Conservation (phyloP, 768 basidiomycete species). For the Exidia glandulosa region DNA sequence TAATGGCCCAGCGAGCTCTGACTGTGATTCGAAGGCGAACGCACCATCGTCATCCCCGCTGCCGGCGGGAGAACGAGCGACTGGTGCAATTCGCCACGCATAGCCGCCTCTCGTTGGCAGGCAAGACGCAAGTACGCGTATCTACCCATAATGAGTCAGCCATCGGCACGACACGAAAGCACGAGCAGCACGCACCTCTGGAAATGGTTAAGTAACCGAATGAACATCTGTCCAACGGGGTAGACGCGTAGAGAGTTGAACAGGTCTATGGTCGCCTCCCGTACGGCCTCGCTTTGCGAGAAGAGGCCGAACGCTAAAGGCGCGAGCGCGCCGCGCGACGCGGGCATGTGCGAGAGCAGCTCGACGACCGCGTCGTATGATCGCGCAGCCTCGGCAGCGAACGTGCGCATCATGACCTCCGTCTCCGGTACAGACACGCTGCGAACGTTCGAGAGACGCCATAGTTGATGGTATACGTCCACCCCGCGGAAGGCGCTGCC, state of each 20-base stretch:
- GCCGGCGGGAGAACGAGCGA: constrained; percentile 24
- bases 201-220: constrained; percentile 77
- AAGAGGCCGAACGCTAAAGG: constrained; percentile 85
- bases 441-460: constrained; percentile 64
- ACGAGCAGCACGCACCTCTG: constrained; percentile 23
- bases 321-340: constrained; percentile 70
- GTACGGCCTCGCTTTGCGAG: constrained; percentile 68
- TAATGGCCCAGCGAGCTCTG: constrained; percentile 15
- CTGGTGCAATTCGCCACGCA: constrained; percentile 8
- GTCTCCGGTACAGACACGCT: constrained; percentile 64
- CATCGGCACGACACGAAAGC: neutral
- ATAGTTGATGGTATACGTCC: constrained; percentile 80
- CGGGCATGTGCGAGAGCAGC: constrained; percentile 71
- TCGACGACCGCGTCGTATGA: constrained; percentile 91
- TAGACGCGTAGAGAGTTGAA: constrained; percentile 69
- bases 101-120: constrained; percentile 43
- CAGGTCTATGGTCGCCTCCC: constrained; percentile 72
- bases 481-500: constrained; percentile 61
- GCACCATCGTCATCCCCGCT: constrained; percentile 11
- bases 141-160: constrained; percentile 19
- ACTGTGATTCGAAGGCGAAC: constrained; percentile 36
- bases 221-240: constrained; percentile 69
- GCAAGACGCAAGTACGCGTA: constrained; percentile 82
- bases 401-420: constrained; percentile 57
- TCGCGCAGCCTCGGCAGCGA: constrained; percentile 49